A percentile compares a stretch with the other conserved stretches of the same genome.
Evolutionary conservation across 495 filamentous ascomycete species (phyloP).

Genomic region (Trichoderma reesei): DNA sequence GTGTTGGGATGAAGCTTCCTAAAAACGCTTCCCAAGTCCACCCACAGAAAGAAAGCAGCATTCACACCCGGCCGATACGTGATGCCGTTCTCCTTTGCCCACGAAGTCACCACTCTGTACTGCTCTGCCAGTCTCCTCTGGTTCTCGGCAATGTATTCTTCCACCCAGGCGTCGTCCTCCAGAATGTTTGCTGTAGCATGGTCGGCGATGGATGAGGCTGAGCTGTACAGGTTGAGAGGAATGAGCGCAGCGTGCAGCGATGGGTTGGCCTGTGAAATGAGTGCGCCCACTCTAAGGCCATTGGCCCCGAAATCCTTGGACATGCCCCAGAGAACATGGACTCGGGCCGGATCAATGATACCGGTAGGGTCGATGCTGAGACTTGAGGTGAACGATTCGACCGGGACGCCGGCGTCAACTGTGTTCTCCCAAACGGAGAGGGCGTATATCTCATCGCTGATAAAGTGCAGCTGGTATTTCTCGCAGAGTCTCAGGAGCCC

Average conservation of each 20-base stretch:
- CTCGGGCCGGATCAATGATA: slow-evolving; percentile 24
- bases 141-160: slow-evolving; percentile 28
- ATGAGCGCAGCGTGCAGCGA: slow-evolving; percentile 9
- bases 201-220: slow-evolving; percentile 30
- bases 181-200: slow-evolving; percentile 24
- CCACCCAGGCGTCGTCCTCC: slow-evolving; percentile 31
- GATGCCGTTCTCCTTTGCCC: slow-evolving; percentile 25
- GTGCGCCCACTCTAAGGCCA: slow-evolving; percentile 30
- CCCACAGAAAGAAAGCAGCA: slow-evolving; percentile 49
- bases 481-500: slow-evolving; percentile 18
- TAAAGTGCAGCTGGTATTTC: slow-evolving; percentile 21
- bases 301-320: slow-evolving; percentile 37
- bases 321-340: slow-evolving; percentile 36
- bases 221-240: slow-evolving; percentile 41
- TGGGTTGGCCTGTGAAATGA: slow-evolving; percentile 20
- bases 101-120: slow-evolving; percentile 21
- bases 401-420: background rate
- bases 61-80: slow-evolving; percentile 28
- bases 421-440: slow-evolving; percentile 20
- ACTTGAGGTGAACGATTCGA: slow-evolving; percentile 25
- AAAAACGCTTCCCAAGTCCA: slow-evolving; percentile 28
- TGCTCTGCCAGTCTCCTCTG: slow-evolving; percentile 23
- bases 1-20: background rate
- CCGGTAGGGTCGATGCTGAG: slow-evolving; percentile 22
- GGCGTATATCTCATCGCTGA: slow-evolving; percentile 27